Conservation (phyloP, 306 rosid species). For the Prunus mume region DNA sequence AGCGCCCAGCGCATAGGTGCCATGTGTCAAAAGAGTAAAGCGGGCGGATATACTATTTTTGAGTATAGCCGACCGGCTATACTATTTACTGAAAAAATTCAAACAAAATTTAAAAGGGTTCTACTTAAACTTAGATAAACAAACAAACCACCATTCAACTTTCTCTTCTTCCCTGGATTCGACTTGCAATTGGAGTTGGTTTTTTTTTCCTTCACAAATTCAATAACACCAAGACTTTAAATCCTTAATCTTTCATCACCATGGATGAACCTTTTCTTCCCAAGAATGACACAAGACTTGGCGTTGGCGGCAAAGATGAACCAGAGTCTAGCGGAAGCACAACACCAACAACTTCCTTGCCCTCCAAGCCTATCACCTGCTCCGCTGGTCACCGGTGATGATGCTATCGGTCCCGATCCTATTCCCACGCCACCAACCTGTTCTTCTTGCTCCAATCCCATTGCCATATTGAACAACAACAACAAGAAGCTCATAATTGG, state of each 20-base stretch:
- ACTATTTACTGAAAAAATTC: no score
- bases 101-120: background rate
- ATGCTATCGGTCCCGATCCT: slow-evolving; percentile 15
- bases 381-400: slow-evolving; percentile 30
- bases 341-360: slow-evolving; percentile 17
- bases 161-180: background rate
- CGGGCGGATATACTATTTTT: no score
- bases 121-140: background rate
- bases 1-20: no score
- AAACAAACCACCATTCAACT: background rate
- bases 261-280: slow-evolving; percentile 51
- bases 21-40: no score
- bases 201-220: background rate
- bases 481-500: slow-evolving; percentile 30
- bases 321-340: slow-evolving; percentile 1
- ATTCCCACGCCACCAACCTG: slow-evolving; percentile 27
- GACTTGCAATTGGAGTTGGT: background rate
- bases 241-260: slow-evolving; percentile 6
- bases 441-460: slow-evolving; percentile 36
- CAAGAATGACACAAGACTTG: slow-evolving; percentile 2
- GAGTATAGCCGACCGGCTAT: no score
- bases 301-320: slow-evolving; percentile 16
- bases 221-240: background rate
- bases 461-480: slow-evolving; percentile 38
- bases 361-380: slow-evolving; percentile 5